Evolutionary conservation across 331 rosid species (phyloP).

Genomic region (Quercus lobata): DNA sequence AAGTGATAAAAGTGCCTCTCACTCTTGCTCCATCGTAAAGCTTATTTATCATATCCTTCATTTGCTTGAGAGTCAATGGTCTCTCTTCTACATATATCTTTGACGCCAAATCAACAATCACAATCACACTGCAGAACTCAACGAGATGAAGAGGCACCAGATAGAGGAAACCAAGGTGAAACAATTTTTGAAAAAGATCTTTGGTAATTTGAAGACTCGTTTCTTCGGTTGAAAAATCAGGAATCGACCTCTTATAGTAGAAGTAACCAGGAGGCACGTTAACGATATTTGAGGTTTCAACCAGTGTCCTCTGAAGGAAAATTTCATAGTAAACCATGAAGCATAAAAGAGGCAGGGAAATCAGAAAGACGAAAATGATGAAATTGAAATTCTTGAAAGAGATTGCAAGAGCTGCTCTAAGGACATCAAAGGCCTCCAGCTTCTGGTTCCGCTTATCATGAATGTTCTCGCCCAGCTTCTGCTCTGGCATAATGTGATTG

Average conservation of each 20-base stretch:
- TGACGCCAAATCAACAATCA: constrained; percentile 32
- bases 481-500: constrained; percentile 11
- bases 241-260: not conserved
- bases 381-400: constrained; percentile 34
- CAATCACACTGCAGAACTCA: constrained; percentile 25
- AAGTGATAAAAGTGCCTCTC: constrained; percentile 35
- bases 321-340: constrained; percentile 38
- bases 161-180: constrained; percentile 41
- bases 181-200: constrained; percentile 8
- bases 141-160: constrained; percentile 47
- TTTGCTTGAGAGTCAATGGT: constrained; percentile 18
- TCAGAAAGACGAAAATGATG: constrained; percentile 31
- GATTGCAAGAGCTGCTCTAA: constrained; percentile 16
- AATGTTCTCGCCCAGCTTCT: constrained; percentile 7
- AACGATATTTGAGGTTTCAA: constrained; percentile 19
- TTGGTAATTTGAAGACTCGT: not conserved
- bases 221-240: not conserved
- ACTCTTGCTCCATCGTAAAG: constrained; percentile 19
- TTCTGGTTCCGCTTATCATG: constrained; percentile 16
- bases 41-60: constrained; percentile 26
- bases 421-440: constrained; percentile 24
- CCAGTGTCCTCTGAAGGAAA: constrained; percentile 31
- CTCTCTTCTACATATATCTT: constrained; percentile 32
- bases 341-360: constrained; percentile 37
- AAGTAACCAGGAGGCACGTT: not conserved